Percentiles rank a stretch among this genome's conserved stretches.
Evolutionary conservation across 345 rosid genomes (phyloP).

Genomic region (Turnera subulata): DNA sequence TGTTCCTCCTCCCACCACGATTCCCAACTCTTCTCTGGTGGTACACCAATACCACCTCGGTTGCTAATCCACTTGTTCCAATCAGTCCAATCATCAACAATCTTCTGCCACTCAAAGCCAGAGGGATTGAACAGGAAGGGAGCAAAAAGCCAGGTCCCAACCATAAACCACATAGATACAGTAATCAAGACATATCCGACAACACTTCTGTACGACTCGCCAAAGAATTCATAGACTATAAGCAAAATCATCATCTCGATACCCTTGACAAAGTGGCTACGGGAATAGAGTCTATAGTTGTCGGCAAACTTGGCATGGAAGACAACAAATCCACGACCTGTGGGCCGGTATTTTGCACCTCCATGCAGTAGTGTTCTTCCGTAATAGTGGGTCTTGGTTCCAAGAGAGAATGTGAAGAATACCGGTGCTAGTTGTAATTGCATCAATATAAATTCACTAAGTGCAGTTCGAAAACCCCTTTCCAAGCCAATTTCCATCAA

Average conservation of each 20-base stretch:
- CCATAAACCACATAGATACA: slow-evolving; percentile 98
- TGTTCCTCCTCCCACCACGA: slow-evolving; percentile 99
- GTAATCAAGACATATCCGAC: slow-evolving; percentile 88
- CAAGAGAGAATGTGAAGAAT: slow-evolving; percentile 97
- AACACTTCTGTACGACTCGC: slow-evolving; percentile 76
- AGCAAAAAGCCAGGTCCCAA: slow-evolving; percentile 98
- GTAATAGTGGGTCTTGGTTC: slow-evolving; percentile 95
- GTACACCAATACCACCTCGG: slow-evolving; percentile 95
- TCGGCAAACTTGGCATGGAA: slow-evolving; percentile 99
- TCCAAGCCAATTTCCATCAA: slow-evolving; percentile 98
- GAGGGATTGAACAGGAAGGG: slow-evolving; percentile 99
- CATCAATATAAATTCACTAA: slow-evolving; percentile 94
- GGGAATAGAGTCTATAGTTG: slow-evolving; percentile 91
- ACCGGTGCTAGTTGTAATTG: slow-evolving; percentile 95
- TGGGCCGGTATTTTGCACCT: slow-evolving; percentile 91
- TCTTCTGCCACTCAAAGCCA: slow-evolving; percentile 99
- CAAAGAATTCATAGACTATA: slow-evolving; percentile 78
- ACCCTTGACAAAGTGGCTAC: slow-evolving; percentile 98
- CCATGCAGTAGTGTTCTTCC: slow-evolving; percentile 98
- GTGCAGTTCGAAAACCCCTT: slow-evolving; percentile 91
- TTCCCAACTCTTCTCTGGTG: slow-evolving; percentile 98
- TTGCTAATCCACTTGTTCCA: slow-evolving; percentile 99
- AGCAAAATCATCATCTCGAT: slow-evolving; percentile 95
- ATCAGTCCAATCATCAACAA: slow-evolving; percentile 99
- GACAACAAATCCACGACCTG: slow-evolving; percentile 98